A percentile compares a stretch with the other conserved stretches of the same genome.
Evolutionary conservation across 1,139 yeast species (phyloP).

Genomic region (Sugiyamaella sp.): DNA sequence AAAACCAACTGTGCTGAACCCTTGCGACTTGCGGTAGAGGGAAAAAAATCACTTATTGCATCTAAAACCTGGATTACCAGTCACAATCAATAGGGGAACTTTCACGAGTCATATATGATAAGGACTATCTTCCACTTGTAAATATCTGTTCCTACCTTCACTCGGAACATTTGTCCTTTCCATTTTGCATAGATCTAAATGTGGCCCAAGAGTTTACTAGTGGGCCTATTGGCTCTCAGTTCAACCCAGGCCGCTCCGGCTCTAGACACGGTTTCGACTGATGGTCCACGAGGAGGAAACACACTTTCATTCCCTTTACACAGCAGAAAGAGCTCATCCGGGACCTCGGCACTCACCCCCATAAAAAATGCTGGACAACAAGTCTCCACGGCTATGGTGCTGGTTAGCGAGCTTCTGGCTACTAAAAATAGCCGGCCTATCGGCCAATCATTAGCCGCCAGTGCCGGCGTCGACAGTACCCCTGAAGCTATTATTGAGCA

Average conservation of each 20-base stretch:
- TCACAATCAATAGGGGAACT: background rate
- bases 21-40: too few species aligned
- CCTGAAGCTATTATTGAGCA: conserved; percentile 32
- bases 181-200: background rate
- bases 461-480: conserved; percentile 3
- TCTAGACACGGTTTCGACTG: too few species aligned
- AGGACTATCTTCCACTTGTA: background rate
- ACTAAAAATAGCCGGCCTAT: background rate
- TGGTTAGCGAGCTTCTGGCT: conserved; percentile 27
- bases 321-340: conserved; percentile 6
- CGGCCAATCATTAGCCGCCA: conserved; percentile 11
- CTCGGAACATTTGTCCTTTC: background rate
- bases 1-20: too few species aligned
- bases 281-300: too few species aligned
- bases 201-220: conserved; percentile 5
- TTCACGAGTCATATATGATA: background rate
- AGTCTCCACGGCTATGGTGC: conserved; percentile 24
- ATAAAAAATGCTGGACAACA: conserved; percentile 6
- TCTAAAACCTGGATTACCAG: background rate
- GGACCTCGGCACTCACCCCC: conserved; percentile 16
- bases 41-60: background rate
- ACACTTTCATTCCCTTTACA: conserved; percentile 12
- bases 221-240: background rate
- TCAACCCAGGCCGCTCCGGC: conserved; percentile 1
- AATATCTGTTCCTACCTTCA: background rate